These are phyloP conservation scores for Podospora australis DNA, from an alignment of 495 filamentous ascomycete genomes.

Conservation along the genomic window DNA sequence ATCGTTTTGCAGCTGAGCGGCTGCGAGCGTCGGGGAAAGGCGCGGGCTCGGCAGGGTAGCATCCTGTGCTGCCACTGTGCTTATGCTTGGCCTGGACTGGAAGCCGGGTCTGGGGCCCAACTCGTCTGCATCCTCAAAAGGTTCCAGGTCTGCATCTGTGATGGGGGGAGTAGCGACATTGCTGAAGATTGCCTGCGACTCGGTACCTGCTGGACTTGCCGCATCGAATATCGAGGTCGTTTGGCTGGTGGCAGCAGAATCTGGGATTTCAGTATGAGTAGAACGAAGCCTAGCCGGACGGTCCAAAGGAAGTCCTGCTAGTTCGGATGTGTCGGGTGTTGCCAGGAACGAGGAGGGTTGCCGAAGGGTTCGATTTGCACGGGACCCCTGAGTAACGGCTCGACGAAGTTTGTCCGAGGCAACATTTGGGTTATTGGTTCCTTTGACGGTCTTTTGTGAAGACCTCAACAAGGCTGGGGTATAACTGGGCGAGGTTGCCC, in stretches of 20 bases:
- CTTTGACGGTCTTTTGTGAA: slow-evolving; percentile 23
- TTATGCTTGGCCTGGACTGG: slow-evolving; percentile 44
- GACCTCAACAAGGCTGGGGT: slow-evolving; percentile 21
- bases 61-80: slow-evolving; percentile 66
- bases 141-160: slow-evolving; percentile 47
- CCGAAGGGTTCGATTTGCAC: slow-evolving; percentile 17
- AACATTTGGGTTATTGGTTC: slow-evolving; percentile 6
- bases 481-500: slow-evolving; percentile 31
- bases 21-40: slow-evolving; percentile 82
- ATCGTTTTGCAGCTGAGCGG: slow-evolving; percentile 51
- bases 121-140: slow-evolving; percentile 40
- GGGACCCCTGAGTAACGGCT: slow-evolving; percentile 23
- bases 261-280: slow-evolving; percentile 29
- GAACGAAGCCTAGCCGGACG: slow-evolving; percentile 28
- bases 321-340: slow-evolving; percentile 44
- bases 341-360: slow-evolving; percentile 33
- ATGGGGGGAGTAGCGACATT: slow-evolving; percentile 53
- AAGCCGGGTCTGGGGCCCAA: slow-evolving; percentile 31
- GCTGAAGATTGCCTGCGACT: slow-evolving; percentile 43
- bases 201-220: slow-evolving; percentile 39
- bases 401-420: slow-evolving; percentile 37
- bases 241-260: slow-evolving; percentile 39
- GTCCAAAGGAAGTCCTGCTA: slow-evolving; percentile 16
- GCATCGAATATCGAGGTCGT: slow-evolving; percentile 41
- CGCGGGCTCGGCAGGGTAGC: slow-evolving; percentile 92